A percentile compares a stretch with the other conserved stretches of the same genome.
phyloP scores from a whole-genome alignment of 2,329 filamentous ascomycete genomes.

The Penicillium digitatum region DNA sequence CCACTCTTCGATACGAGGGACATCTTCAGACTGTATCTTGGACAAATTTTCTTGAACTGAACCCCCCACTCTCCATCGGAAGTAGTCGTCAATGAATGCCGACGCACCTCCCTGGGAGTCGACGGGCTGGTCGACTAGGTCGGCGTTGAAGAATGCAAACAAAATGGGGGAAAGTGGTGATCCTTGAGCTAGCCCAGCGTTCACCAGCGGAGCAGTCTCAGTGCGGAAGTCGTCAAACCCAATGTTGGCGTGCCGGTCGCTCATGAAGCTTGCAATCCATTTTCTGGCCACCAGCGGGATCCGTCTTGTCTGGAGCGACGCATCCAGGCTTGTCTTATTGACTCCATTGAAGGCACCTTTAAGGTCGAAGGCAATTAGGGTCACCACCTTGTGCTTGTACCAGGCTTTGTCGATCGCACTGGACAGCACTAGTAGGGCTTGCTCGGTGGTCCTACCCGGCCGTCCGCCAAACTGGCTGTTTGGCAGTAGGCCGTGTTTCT shows the following conservation, averaged over 20 bases:
- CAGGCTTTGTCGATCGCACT: conserved; percentile 12
- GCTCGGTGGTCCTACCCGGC: conserved; percentile 16
- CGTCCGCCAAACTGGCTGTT: conserved; percentile 23
- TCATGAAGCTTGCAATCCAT: conserved; percentile 3
- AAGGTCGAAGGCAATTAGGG: background rate
- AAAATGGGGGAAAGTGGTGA: background rate
- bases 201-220: background rate
- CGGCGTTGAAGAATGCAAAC: conserved; percentile 1
- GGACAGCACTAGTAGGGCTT: conserved; percentile 22
- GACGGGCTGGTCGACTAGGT: background rate
- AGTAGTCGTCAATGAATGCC: background rate
- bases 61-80: background rate
- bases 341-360: conserved; percentile 1
- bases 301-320: background rate
- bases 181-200: background rate
- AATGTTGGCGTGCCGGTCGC: background rate
- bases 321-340: background rate
- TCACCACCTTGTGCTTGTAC: background rate
- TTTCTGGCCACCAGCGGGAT: background rate
- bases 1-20: background rate
- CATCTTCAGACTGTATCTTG: background rate
- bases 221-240: conserved; percentile 1
- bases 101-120: background rate
- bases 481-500: conserved; percentile 21
- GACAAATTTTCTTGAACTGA: background rate